Conservation (phyloP, 139 green algal species). For the Bryopsis sp. region DNA sequence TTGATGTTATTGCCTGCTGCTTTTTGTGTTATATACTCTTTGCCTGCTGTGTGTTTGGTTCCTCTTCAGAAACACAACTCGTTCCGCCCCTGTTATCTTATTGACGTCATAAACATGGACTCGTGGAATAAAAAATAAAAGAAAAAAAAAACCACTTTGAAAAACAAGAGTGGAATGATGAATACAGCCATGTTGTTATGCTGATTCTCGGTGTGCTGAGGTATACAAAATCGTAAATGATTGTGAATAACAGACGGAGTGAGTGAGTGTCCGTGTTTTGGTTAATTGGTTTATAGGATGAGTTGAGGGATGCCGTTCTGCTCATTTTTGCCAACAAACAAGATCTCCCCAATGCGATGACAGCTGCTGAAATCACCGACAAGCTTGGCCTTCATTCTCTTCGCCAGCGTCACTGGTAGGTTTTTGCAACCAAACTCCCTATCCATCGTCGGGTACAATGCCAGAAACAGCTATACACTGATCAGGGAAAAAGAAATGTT, state of each 20-base stretch:
- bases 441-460: no score
- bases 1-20: slow-evolving; percentile 48
- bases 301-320: slow-evolving; percentile 80
- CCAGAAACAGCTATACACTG: no score
- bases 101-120: no score
- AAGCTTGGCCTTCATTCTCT: slow-evolving; percentile 95
- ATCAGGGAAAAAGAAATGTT: no score
- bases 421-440: background rate
- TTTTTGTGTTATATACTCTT: slow-evolving; percentile 53
- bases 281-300: slow-evolving; percentile 56
- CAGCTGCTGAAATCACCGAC: slow-evolving; percentile 98
- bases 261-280: background rate
- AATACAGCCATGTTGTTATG: background rate
- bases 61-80: background rate
- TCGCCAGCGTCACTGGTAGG: slow-evolving; percentile 89
- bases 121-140: no score
- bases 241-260: background rate
- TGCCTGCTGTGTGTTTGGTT: background rate
- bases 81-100: no score
- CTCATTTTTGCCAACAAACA: slow-evolving; percentile 99
- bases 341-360: slow-evolving; percentile 99
- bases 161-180: no score
- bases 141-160: no score
- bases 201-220: background rate
- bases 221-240: background rate